Evolutionary conservation across 2,329 filamentous ascomycete genomes (phyloP).

Genomic region (Coniochaeta ligniaria): DNA sequence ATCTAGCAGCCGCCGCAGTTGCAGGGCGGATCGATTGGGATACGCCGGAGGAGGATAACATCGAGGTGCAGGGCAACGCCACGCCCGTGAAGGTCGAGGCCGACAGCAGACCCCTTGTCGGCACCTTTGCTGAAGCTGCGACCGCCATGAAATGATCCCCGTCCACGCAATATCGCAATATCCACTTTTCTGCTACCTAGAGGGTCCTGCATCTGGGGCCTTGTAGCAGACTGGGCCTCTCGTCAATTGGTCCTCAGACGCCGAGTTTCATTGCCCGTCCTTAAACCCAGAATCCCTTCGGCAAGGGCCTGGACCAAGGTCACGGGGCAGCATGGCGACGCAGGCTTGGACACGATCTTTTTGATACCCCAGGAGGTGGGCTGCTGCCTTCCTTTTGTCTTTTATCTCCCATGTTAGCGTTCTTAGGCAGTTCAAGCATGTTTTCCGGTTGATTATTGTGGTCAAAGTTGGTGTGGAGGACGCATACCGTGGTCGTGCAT

Average conservation of each 20-base stretch:
- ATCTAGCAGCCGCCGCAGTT: conserved; percentile 29
- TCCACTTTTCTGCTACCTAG: not conserved
- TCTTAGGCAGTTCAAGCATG: not conserved
- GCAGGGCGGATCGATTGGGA: conserved; percentile 49
- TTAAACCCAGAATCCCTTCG: not conserved
- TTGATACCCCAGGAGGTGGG: conserved; percentile 14
- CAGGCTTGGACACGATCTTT: conserved; percentile 5
- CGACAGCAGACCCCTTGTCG: conserved; percentile 39
- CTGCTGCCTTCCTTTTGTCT: conserved; percentile 6
- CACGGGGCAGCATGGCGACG: conserved; percentile 6
- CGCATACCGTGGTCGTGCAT: conserved; percentile 2
- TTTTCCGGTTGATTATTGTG: not conserved
- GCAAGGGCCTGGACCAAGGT: conserved; percentile 6
- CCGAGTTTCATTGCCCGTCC: not conserved
- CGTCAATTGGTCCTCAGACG: not conserved
- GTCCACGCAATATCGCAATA: not conserved
- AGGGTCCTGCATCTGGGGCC: not conserved
- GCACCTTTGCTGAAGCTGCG: conserved; percentile 54
- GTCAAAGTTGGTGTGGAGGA: not conserved
- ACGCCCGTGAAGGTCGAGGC: conserved; percentile 29
- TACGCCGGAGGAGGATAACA: conserved; percentile 39
- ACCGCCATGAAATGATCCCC: conserved; percentile 37
- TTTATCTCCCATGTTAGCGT: not conserved
- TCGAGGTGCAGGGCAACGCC: conserved; percentile 34
- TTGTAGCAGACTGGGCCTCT: not conserved